Evolutionary conservation across 805 yeast genomes (phyloP).

Genomic region (Kodamaea hsintzibuensis): DNA sequence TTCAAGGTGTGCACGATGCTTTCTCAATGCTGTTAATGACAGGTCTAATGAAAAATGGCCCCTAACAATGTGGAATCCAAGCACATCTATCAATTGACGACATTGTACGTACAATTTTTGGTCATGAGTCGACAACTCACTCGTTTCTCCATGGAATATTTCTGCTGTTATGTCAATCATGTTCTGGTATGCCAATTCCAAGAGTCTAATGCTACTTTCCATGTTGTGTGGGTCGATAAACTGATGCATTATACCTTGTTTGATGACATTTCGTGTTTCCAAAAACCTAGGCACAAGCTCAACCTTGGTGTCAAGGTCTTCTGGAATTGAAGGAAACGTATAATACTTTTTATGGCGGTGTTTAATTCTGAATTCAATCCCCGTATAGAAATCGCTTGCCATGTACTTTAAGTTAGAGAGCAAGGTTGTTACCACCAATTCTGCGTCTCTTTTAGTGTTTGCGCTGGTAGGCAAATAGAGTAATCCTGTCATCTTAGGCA

Average conservation of each 20-base stretch:
- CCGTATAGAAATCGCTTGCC: conserved; percentile 36
- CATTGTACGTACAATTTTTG: conserved; percentile 29
- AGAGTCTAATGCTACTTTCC: conserved; percentile 26
- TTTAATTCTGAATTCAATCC: conserved; percentile 31
- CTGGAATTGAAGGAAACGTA: conserved; percentile 27
- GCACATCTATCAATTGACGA: conserved; percentile 55
- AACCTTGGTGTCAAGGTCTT: conserved; percentile 26
- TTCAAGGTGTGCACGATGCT: conserved; percentile 63
- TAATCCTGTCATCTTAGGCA: conserved; percentile 33
- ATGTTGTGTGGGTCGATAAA: conserved; percentile 34
- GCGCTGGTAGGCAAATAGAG: conserved; percentile 21
- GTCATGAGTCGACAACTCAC: conserved; percentile 29
- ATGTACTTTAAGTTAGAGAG: conserved; percentile 28
- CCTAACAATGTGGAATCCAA: conserved; percentile 63
- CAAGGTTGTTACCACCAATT: conserved; percentile 30
- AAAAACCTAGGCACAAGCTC: conserved; percentile 37
- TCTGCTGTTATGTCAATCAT: conserved; percentile 27
- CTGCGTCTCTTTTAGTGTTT: conserved; percentile 27
- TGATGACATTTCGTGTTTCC: conserved; percentile 39
- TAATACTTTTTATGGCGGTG: conserved; percentile 40
- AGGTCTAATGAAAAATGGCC: conserved; percentile 59
- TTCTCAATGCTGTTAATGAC: conserved; percentile 58
- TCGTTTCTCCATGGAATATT: conserved; percentile 7
- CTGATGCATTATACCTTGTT: conserved; percentile 36
- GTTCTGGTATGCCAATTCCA: conserved; percentile 38